Evolutionary conservation across 2,329 filamentous ascomycete genomes (phyloP).

Genomic region (Dactylellina sp.): DNA sequence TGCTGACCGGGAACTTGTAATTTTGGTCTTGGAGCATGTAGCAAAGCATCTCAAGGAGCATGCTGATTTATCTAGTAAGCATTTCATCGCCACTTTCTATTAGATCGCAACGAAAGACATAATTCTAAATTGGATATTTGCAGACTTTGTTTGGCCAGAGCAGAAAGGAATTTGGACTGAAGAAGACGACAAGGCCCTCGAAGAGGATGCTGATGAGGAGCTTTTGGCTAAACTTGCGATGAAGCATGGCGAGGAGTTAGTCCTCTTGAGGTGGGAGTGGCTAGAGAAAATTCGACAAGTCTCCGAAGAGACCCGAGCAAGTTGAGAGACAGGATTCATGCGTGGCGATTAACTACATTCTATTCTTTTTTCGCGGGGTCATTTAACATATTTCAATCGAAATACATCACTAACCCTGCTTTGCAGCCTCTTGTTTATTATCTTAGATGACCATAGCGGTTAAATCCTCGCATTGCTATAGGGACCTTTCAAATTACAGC

Average conservation of each 20-base stretch:
- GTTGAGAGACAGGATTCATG: not conserved
- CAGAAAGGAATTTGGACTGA: slow-evolving; percentile 31
- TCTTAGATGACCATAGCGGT: no score
- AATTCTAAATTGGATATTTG: not conserved
- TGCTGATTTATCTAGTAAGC: slow-evolving; percentile 12
- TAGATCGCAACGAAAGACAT: not conserved
- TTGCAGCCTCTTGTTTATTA: no score
- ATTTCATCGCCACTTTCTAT: not conserved
- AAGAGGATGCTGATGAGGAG: slow-evolving; percentile 3
- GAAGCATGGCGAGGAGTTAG: slow-evolving; percentile 27
- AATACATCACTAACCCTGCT: no score
- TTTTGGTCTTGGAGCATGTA: slow-evolving; percentile 5
- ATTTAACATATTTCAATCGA: no score
- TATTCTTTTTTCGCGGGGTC: not conserved
- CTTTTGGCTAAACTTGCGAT: not conserved
- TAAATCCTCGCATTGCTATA: no score
- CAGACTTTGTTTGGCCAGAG: slow-evolving; percentile 32
- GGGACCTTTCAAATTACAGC: no score
- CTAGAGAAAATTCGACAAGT: not conserved
- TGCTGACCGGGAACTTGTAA: slow-evolving; percentile 17
- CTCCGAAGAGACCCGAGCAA: not conserved
- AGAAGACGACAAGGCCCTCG: slow-evolving; percentile 25
- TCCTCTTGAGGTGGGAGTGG: slow-evolving; percentile 22
- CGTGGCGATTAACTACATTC: not conserved
- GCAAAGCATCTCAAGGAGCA: not conserved